Percentiles rank a stretch among this genome's conserved stretches.
These are phyloP conservation scores for Xylariaceae sp. DNA, from an alignment of 2,329 filamentous ascomycete species.

Conservation along the genomic window DNA sequence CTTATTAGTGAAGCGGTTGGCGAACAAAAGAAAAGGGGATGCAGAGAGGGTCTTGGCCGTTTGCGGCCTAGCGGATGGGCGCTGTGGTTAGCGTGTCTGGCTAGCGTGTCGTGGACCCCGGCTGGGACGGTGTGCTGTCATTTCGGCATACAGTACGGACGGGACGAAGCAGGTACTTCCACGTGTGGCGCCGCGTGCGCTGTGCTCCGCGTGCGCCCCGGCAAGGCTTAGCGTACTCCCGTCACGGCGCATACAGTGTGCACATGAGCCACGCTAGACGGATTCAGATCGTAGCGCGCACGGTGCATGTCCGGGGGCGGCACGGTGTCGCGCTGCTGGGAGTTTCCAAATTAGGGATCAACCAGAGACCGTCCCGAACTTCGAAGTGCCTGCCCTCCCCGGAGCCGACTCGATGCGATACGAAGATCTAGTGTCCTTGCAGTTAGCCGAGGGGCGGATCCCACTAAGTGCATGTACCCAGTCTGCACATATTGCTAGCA, in stretches of 20 bases:
- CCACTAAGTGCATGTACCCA: background rate
- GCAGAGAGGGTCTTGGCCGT: background rate
- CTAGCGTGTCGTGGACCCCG: background rate
- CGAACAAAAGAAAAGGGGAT: background rate
- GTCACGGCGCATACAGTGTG: too few relatives aligned
- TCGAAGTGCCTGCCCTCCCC: background rate
- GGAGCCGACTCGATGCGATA: background rate
- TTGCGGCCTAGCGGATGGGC: background rate
- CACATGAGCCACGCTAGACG: too few relatives aligned
- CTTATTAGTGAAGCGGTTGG: background rate
- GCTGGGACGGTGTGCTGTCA: background rate
- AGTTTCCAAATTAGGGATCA: background rate
- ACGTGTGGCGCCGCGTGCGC: too few relatives aligned
- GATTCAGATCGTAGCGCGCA: too few relatives aligned
- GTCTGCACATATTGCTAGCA: too few relatives aligned
- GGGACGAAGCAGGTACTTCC: too few relatives aligned
- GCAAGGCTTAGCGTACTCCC: too few relatives aligned
- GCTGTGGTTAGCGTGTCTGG: background rate
- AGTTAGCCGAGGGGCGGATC: background rate
- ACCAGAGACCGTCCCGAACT: background rate
- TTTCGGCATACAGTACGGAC: background rate
- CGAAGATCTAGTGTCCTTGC: background rate
- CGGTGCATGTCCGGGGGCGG: too few relatives aligned
- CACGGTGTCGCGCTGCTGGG: too few relatives aligned
- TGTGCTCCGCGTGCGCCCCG: too few relatives aligned